Conservation (phyloP, 2,329 filamentous ascomycete genomes). For the Aspergillus phoenicis region DNA sequence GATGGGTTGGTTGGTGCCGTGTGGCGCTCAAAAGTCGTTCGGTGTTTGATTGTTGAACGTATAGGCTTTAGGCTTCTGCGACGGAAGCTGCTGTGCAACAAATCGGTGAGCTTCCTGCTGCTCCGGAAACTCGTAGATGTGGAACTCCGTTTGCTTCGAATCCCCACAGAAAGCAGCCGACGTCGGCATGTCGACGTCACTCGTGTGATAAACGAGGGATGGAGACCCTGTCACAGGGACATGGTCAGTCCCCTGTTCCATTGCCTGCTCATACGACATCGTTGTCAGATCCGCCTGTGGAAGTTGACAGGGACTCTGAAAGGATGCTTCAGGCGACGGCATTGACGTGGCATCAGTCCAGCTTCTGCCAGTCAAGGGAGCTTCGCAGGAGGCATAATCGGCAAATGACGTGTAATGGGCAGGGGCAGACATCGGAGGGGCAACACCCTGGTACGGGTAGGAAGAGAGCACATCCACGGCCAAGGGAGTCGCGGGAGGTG, state of each 20-base stretch:
- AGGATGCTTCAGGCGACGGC: constrained; percentile 44
- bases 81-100: constrained; percentile 45
- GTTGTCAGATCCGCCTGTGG: constrained; percentile 40
- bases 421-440: constrained; percentile 47
- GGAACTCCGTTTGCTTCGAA: constrained; percentile 43
- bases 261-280: constrained; percentile 40
- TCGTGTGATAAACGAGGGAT: constrained; percentile 36
- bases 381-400: constrained; percentile 44
- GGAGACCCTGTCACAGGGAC: constrained; percentile 38
- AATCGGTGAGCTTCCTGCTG: constrained; percentile 48
- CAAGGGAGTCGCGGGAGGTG: constrained; percentile 49
- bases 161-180: constrained; percentile 30
- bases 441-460: constrained; percentile 40
- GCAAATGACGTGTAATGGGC: constrained; percentile 47
- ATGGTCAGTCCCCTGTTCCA: constrained; percentile 31
- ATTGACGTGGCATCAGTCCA: constrained; percentile 46
- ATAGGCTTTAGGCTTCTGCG: constrained; percentile 47
- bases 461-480: constrained; percentile 41
- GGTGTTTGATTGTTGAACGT: constrained; percentile 48
- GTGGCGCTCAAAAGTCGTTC: constrained; percentile 34
- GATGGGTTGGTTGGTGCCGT: neutral
- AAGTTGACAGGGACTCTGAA: constrained; percentile 38
- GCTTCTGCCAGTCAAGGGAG: constrained; percentile 43
- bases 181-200: constrained; percentile 32
- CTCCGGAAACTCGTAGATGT: constrained; percentile 49